Evolutionary conservation across 2,329 filamentous ascomycete species (phyloP), one percentile per base, ranked within the genome.

Genomic region (Aspergillus sp.): DNA sequence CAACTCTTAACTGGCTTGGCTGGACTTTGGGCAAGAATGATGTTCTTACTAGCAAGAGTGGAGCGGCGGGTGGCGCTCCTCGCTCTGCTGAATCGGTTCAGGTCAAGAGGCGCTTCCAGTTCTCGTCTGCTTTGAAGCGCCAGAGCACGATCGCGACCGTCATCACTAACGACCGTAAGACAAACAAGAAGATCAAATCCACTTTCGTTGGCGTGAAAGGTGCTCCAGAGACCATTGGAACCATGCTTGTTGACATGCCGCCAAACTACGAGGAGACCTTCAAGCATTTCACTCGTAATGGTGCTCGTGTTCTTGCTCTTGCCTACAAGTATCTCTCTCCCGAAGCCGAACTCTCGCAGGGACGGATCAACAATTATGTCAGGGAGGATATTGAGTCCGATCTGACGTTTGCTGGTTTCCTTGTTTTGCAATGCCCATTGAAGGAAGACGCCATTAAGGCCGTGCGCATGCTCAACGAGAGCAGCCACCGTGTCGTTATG

Each of bases 401-500:
- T 22, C 80, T 99, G 49, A 86, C 83, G 19, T 99, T 99, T 76
- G 95, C 95, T 59, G 95, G 95, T 58, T 99, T 99, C 80, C 80
- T 99, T 61, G 92, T 99, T 51, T 82, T 99, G 30, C 93, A 97
- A 74, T 97, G 92, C 69, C 95, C 95, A 5, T 82, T 99, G 57
- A 99, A 99, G 78, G 93, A 96, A 24, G 95, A 99, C 73, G 95
- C 95, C 47, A 90, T 96, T 77, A 88, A 95, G 73, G 88, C 95
- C 40, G 91, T 99, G 41, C 91, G 89, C 64, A 97, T 98, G 91
- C 84, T 99, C 67, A 99, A 97, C 72, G 95, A 99, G 80, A 98
- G 93, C 77, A 98, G 93, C 77, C 95, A 99, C 75, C 91, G 95
- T 67, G 92, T 96, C 47, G 90, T 99, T 66, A 99, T 99, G 95